phyloP scores from a whole-genome alignment of 2,329 filamentous ascomycete species.

The Aschersonia sp. region DNA sequence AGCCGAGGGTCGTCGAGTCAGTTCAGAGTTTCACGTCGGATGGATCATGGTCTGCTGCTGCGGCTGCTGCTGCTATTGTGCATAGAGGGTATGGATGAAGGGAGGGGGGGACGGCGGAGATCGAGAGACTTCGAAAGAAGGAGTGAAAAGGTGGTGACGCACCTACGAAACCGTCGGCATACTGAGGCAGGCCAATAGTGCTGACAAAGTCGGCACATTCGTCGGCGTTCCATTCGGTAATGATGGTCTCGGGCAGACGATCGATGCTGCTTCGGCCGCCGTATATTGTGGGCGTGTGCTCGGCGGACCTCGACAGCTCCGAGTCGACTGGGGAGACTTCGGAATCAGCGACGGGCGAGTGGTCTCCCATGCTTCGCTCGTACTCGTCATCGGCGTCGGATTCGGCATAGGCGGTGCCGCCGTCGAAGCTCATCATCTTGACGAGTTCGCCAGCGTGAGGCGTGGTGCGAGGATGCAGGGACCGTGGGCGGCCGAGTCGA shows the following conservation, averaged over 20 bases:
- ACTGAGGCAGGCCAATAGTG: conserved; percentile 66
- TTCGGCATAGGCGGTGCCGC: conserved; percentile 59
- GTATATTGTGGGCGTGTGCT: conserved; percentile 70
- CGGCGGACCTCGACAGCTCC: conserved; percentile 50
- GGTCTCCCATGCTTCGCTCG: conserved; percentile 55
- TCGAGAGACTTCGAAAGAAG: not conserved
- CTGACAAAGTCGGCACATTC: conserved; percentile 84
- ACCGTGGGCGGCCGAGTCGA: not conserved
- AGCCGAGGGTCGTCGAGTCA: conserved; percentile 6
- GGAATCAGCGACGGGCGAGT: conserved; percentile 54
- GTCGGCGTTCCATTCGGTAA: conserved; percentile 69
- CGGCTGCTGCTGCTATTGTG: too few species aligned
- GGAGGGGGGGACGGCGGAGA: not conserved
- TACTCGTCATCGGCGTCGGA: conserved; percentile 76
- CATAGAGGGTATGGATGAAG: too few species aligned
- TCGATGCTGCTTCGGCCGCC: conserved; percentile 51
- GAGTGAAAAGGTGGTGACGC: conserved; percentile 18
- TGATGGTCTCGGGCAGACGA: conserved; percentile 56
- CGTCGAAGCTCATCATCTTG: conserved; percentile 43
- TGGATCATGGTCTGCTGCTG: too few species aligned
- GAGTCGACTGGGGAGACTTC: conserved; percentile 59
- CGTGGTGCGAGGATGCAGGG: not conserved
- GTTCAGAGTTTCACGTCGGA: not conserved
- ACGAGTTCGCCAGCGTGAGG: conserved; percentile 1
- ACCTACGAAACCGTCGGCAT: conserved; percentile 75